Percentiles rank a stretch among this genome's conserved stretches.
Conservation (phyloP, 805 yeast genomes). For the Nakazawaea ambrosiae region DNA sequence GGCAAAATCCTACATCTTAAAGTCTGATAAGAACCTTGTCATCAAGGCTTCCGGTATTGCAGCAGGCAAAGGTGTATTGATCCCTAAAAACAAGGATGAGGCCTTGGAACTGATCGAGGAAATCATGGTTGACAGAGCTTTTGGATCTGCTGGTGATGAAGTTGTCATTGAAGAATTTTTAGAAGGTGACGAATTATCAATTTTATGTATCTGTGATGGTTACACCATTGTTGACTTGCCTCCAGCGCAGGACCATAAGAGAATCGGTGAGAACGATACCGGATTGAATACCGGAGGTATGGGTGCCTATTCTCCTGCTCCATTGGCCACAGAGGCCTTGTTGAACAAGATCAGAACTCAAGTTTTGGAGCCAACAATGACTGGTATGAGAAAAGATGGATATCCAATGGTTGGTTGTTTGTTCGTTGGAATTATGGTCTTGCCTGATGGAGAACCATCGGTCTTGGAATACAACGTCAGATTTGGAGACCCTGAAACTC, state of each 20-base stretch:
- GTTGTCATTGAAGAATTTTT: slow-evolving; percentile 94
- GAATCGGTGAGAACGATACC: slow-evolving; percentile 86
- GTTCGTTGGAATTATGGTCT: slow-evolving; percentile 91
- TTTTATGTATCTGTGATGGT: slow-evolving; percentile 89
- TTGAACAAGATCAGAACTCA: slow-evolving; percentile 61
- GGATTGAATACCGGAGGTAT: slow-evolving; percentile 99
- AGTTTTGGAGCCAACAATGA: slow-evolving; percentile 87
- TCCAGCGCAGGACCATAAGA: slow-evolving; percentile 97
- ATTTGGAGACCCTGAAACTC: slow-evolving; percentile 99
- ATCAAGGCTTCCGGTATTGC: slow-evolving; percentile 98
- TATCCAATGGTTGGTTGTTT: slow-evolving; percentile 93
- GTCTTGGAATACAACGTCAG: slow-evolving; percentile 96
- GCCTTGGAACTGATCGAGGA: slow-evolving; percentile 78
- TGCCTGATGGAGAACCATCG: slow-evolving; percentile 77
- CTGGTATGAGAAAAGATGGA: slow-evolving; percentile 94
- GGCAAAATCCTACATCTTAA: slow-evolving; percentile 65
- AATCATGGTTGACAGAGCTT: slow-evolving; percentile 83
- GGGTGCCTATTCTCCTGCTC: slow-evolving; percentile 99
- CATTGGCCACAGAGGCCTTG: slow-evolving; percentile 77
- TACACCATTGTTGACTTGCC: slow-evolving; percentile 87
- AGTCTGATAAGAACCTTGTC: slow-evolving; percentile 70
- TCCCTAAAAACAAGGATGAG: slow-evolving; percentile 79
- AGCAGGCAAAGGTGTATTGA: slow-evolving; percentile 97
- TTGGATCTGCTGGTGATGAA: slow-evolving; percentile 91
- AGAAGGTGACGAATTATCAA: slow-evolving; percentile 95